Base-by-base conservation (phyloP, 495 filamentous ascomycete genomes). In the Neurospora sp. region DNA sequence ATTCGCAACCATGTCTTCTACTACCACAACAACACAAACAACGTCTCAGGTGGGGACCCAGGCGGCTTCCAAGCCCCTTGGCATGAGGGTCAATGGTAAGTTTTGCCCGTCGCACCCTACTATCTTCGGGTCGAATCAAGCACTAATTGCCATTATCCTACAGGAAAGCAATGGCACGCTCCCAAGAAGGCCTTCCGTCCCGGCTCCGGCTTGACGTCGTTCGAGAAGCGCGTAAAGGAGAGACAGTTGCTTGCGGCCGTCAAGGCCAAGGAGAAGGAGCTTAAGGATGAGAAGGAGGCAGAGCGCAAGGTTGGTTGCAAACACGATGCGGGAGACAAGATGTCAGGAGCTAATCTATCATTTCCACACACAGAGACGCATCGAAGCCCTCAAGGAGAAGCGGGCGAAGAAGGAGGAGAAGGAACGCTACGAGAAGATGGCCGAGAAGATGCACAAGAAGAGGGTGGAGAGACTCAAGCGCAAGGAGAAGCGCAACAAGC, bases 361-460 rank as follows among this genome's bases (percentile, higher is more conserved):
- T 37, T 10, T 16, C 40, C 54, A 37, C 31, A 49, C 44, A n/a
- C 80, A 96, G 93, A 87, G 86, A 81, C 88, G 89, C 72, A 90
- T 96, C 72, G 87, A 92, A 79, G 86, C 87, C 20, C 92, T 98
- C 77, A 95, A 91, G 78, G 93, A 96, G 72, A 92, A 90, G 80
- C 87, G 93, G 62, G 92, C 90, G 31, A 90, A 88, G 8, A 97
- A 97, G 87, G 94, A 92, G 78, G 96, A 99, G 86, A 96, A 94
- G 83, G 93, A 92, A 75, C 88, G 96, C 46, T 98, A 93, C 80
- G 93, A 94, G 83, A 94, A 93, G 85, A 90, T 99, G 90, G 96
- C 93, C 39, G 92, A 95, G 83, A 98, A 94, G 85, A 98, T 99
- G 96, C 96, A 98, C 81, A 89, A 86, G 81, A 98, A 97, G 87